Base-by-base conservation (phyloP, 1,284 basidiomycete genomes). In the Marasmius fiardii region DNA sequence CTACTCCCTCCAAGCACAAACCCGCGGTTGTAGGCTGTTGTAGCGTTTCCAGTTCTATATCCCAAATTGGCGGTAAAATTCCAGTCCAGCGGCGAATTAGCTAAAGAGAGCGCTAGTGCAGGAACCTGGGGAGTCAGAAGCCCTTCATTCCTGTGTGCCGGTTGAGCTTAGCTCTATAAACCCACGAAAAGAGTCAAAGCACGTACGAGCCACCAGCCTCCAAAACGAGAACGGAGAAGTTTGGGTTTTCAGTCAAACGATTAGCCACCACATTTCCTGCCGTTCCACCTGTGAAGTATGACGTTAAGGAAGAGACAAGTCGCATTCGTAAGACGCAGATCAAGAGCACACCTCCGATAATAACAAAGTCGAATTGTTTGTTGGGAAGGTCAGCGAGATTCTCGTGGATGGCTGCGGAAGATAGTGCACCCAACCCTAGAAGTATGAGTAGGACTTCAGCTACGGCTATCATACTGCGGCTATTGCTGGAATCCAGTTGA, bases 1-100 rank as follows among this genome's bases (percentile, higher is more conserved):
- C 65, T 71, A 34, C 62, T 65, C 0, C 71, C 71, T 1, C 71
- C 71, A 8, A 72, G 56, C 11, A 67, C 60, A 51, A 57, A 58
- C 1, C 69, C 69, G 26, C 68, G 58, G 14, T 63, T 60, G 50
- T 67, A 68, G 8, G 56, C 35, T 23, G 65, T 54, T 16, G 57
- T 23, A 44, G 12, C 31, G 4, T 11, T 41, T 20, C 66, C 58
- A n/a, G 7, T 60, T 60, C 24, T 61, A 54, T 5, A 67, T 52
- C 6, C 63, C 65, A 16, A 45, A 23, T 49, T 66, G 65, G 65
- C 65, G 5, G 68, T 67, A 53, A 61, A 67, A 58, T 69, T 70
- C 67, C 64, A 67, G 51, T 64, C 26, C 14, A 31, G n/a, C 2
- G 24, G 24, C 4, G 47, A 6, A 14, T 2, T 18, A 14, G 26